These are phyloP conservation scores for Mycena latifolia DNA, from an alignment of 768 basidiomycete species.

Conservation along the genomic window DNA sequence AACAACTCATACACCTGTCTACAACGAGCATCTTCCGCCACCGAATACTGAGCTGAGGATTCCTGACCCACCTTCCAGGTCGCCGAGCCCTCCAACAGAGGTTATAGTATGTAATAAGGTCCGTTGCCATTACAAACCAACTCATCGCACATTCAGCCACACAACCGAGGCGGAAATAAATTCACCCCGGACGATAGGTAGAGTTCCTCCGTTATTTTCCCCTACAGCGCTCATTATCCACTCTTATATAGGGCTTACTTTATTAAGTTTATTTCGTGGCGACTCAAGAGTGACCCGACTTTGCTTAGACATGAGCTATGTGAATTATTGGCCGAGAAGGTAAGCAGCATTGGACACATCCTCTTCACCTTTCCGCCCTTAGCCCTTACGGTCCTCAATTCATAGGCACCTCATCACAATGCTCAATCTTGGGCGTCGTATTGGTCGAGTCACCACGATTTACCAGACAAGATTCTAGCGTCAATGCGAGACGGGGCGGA, in stretches of 20 bases:
- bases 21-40: conserved; percentile 62
- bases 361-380: neutral
- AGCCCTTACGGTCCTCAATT: conserved; percentile 16
- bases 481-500: conserved; percentile 50
- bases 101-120: conserved; percentile 46
- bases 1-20: conserved; percentile 63
- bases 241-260: conserved; percentile 65
- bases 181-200: conserved; percentile 73
- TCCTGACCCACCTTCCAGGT: conserved; percentile 74
- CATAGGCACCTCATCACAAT: conserved; percentile 77
- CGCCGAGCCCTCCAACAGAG: conserved; percentile 74
- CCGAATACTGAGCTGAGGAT: conserved; percentile 72
- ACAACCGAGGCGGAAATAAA: conserved; percentile 64
- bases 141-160: conserved; percentile 36
- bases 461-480: conserved; percentile 75
- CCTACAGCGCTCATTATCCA: neutral
- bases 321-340: conserved; percentile 69
- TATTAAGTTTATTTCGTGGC: conserved; percentile 74
- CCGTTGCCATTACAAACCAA: neutral
- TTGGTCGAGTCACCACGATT: conserved; percentile 74
- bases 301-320: conserved; percentile 68
- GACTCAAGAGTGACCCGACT: conserved; percentile 64
- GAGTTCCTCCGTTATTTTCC: neutral
- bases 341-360: conserved; percentile 39
- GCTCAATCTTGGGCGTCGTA: conserved; percentile 74